A percentile compares a stretch with the other conserved stretches of the same genome.
Conservation (phyloP, 345 rosid species). For the Cardamine chenopodiifolia region DNA sequence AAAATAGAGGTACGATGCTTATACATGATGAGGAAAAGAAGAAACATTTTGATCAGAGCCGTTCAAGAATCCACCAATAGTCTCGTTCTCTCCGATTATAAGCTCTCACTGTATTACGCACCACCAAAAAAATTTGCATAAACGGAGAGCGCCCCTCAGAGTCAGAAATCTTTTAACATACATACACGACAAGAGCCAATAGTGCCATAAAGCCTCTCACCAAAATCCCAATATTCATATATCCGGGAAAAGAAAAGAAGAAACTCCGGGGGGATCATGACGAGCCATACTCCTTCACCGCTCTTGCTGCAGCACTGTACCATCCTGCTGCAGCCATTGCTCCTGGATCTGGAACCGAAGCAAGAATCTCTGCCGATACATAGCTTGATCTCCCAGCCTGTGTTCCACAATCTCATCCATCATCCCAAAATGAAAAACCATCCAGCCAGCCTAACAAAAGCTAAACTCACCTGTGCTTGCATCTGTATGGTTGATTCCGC, state of each 20-base stretch:
- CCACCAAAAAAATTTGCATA: conserved; percentile 37
- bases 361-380: conserved; percentile 60
- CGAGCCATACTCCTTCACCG: conserved; percentile 52
- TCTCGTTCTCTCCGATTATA: conserved; percentile 22
- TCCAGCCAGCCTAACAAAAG: background rate
- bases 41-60: background rate
- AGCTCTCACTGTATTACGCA: conserved; percentile 44
- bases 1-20: background rate
- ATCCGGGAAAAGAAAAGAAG: conserved; percentile 1
- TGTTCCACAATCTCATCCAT: conserved; percentile 21
- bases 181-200: conserved; percentile 26
- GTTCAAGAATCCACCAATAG: conserved; percentile 20
- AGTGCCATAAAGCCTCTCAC: conserved; percentile 32
- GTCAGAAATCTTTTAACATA: conserved; percentile 25
- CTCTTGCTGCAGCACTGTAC: conserved; percentile 93
- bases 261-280: conserved; percentile 12
- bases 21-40: background rate
- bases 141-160: conserved; percentile 46
- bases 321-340: conserved; percentile 93
- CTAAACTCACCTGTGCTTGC: conserved; percentile 82
- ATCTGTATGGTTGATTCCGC: conserved; percentile 86
- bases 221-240: conserved; percentile 25
- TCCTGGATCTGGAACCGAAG: conserved; percentile 85
- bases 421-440: conserved; percentile 16
- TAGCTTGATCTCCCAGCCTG: conserved; percentile 93